These are phyloP conservation scores for Microascus cirrosus DNA, from an alignment of 2,329 filamentous ascomycete species.

Conservation along the genomic window DNA sequence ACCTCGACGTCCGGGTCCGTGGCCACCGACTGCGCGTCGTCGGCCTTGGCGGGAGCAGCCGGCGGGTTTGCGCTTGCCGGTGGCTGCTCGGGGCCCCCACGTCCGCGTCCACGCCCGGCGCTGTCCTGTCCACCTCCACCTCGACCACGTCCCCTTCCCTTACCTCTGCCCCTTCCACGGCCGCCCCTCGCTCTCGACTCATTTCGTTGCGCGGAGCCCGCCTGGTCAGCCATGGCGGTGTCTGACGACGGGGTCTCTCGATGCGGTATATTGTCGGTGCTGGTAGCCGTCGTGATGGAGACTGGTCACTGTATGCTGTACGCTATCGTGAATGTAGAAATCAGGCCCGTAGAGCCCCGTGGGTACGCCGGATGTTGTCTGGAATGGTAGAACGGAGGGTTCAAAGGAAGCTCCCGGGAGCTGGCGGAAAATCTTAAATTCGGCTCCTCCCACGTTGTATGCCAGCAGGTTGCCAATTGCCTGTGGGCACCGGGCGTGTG, in stretches of 20 bases:
- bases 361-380: background rate
- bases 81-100: background rate
- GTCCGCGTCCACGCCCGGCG: slow-evolving; percentile 12
- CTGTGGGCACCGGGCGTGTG: background rate
- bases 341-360: too few species aligned
- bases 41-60: slow-evolving; percentile 3
- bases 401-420: background rate
- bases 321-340: background rate
- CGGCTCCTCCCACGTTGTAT: background rate
- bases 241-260: background rate
- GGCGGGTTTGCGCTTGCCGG: background rate
- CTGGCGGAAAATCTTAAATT: background rate
- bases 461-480: background rate
- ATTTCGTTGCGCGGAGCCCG: background rate
- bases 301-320: background rate
- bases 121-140: slow-evolving; percentile 23
- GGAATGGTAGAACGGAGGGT: background rate
- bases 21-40: slow-evolving; percentile 5
- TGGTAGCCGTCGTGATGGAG: too few species aligned
- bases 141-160: slow-evolving; percentile 30
- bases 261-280: background rate
- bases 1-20: slow-evolving; percentile 61
- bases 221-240: background rate
- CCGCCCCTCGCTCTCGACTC: slow-evolving; percentile 12
- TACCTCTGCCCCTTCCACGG: slow-evolving; percentile 18